phyloP scores from a whole-genome alignment of 2,329 filamentous ascomycete species.

The Scedosporium apiospermum region DNA sequence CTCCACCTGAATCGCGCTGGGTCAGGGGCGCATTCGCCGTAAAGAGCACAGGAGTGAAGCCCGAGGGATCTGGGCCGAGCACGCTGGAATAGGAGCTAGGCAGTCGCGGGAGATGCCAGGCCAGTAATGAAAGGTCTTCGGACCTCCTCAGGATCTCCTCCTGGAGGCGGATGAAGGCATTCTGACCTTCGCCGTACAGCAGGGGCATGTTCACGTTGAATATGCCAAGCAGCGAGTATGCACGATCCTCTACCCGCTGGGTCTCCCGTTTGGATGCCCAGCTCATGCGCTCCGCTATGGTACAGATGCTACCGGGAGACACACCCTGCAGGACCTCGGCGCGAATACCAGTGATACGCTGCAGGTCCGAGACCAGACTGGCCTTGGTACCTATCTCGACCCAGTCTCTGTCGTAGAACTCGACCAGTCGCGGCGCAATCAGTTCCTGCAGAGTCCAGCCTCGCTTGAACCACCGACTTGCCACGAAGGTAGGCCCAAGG shows the following conservation, averaged over 20 bases:
- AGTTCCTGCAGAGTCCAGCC: slow-evolving; percentile 14
- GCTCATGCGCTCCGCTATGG: slow-evolving; percentile 21
- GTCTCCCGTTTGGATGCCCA: slow-evolving; percentile 24
- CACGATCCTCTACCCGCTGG: slow-evolving; percentile 19
- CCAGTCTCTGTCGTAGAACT: slow-evolving; percentile 11
- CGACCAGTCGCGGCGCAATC: slow-evolving; percentile 8
- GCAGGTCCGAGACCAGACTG: slow-evolving; percentile 1
- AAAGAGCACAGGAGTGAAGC: background rate
- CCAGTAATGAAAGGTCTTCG: slow-evolving; percentile 24
- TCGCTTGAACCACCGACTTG: slow-evolving; percentile 12
- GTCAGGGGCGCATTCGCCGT: background rate
- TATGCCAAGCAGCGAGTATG: slow-evolving; percentile 24
- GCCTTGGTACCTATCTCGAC: slow-evolving; percentile 6
- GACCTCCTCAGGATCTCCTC: slow-evolving; percentile 22
- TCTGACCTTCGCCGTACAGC: slow-evolving; percentile 24
- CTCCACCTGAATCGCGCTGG: background rate
- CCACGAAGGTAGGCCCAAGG: background rate
- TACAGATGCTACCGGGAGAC: background rate
- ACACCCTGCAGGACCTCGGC: background rate
- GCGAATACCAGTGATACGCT: slow-evolving; percentile 8
- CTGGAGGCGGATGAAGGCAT: slow-evolving; percentile 22
- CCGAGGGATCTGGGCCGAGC: background rate
- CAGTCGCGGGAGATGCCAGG: slow-evolving; percentile 7
- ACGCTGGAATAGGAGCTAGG: background rate
- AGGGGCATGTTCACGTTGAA: slow-evolving; percentile 25